A percentile compares a stretch with the other conserved stretches of the same genome.
These are phyloP conservation scores for Cyberlindnera maritima DNA, from an alignment of 805 yeast genomes.

Conservation along the genomic window DNA sequence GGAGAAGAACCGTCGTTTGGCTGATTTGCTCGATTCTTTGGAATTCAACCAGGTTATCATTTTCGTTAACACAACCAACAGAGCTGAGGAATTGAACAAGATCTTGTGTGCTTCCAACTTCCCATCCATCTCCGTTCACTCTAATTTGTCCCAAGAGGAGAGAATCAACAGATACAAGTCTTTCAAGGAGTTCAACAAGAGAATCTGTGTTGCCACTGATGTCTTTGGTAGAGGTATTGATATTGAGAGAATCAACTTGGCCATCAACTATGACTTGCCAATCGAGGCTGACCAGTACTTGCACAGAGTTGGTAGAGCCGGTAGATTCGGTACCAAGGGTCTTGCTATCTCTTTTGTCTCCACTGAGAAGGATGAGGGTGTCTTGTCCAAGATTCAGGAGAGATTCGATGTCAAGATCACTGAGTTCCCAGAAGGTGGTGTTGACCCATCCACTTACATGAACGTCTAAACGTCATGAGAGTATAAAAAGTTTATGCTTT, in stretches of 20 bases:
- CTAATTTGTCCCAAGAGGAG: conserved; percentile 94
- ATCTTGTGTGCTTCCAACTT: conserved; percentile 88
- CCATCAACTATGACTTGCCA: conserved; percentile 97
- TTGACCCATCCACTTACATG: conserved; percentile 97
- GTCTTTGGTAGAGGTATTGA: conserved; percentile 99
- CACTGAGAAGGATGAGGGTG: conserved; percentile 82
- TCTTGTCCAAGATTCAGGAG: conserved; percentile 89
- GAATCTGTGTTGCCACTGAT: conserved; percentile 98
- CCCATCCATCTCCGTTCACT: conserved; percentile 97
- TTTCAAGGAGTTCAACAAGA: conserved; percentile 96
- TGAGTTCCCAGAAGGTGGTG: conserved; percentile 97
- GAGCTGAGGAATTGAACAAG: conserved; percentile 90
- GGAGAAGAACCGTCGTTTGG: conserved; percentile 89
- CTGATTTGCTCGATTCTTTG: conserved; percentile 87
- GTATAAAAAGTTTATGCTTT: neutral
- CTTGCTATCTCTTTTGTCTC: conserved; percentile 90
- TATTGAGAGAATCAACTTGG: conserved; percentile 96
- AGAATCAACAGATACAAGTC: conserved; percentile 95
- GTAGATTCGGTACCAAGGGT: conserved; percentile 99
- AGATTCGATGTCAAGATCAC: conserved; percentile 95
- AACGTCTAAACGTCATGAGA: conserved; percentile 57
- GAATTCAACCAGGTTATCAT: conserved; percentile 98
- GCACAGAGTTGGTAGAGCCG: conserved; percentile 99
- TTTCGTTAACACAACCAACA: conserved; percentile 85
- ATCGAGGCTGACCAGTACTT: conserved; percentile 95